Percentiles rank a stretch among this genome's conserved stretches.
These are phyloP conservation scores for Clonostachys byssicola DNA, from an alignment of 2,329 filamentous ascomycete species.

Conservation along the genomic window DNA sequence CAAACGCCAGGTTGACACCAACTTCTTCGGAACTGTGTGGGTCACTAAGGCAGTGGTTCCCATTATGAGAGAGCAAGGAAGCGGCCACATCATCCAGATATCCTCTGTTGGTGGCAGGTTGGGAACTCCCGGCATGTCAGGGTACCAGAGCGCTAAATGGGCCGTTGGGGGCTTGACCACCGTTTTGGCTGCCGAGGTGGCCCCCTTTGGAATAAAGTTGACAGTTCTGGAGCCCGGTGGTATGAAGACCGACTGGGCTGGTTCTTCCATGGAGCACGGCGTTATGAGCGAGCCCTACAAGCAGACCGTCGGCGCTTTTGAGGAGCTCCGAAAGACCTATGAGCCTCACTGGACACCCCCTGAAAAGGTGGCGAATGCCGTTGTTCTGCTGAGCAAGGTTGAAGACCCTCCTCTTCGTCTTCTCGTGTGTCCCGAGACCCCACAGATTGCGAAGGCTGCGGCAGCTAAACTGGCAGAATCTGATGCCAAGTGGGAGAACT, in stretches of 20 bases:
- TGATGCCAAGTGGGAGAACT: slow-evolving; percentile 20
- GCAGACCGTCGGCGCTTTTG: slow-evolving; percentile 22
- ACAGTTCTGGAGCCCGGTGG: slow-evolving; percentile 32
- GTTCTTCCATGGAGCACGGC: slow-evolving; percentile 14
- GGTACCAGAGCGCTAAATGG: slow-evolving; percentile 33
- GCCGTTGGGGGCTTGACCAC: slow-evolving; percentile 30
- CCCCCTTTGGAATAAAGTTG: slow-evolving; percentile 28
- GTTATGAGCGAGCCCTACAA: slow-evolving; percentile 25
- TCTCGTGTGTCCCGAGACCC: slow-evolving; percentile 19
- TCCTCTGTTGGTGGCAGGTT: slow-evolving; percentile 29
- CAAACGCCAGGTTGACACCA: slow-evolving; percentile 51
- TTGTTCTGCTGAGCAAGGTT: slow-evolving; percentile 15
- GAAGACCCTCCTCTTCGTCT: slow-evolving; percentile 22
- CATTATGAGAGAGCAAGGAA: slow-evolving; percentile 20
- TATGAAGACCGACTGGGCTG: slow-evolving; percentile 33
- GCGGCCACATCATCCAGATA: slow-evolving; percentile 30
- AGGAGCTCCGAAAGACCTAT: neutral
- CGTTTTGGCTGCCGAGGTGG: slow-evolving; percentile 24
- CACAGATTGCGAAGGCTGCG: slow-evolving; percentile 11
- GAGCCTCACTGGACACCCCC: slow-evolving; percentile 6
- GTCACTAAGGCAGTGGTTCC: slow-evolving; percentile 39
- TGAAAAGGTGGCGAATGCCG: slow-evolving; percentile 16
- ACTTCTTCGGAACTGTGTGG: slow-evolving; percentile 53
- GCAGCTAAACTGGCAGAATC: slow-evolving; percentile 14
- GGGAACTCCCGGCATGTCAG: slow-evolving; percentile 21